Base-by-base conservation (phyloP, 2,329 filamentous ascomycete species). In the Sporothrix brunneoviolacea region DNA sequence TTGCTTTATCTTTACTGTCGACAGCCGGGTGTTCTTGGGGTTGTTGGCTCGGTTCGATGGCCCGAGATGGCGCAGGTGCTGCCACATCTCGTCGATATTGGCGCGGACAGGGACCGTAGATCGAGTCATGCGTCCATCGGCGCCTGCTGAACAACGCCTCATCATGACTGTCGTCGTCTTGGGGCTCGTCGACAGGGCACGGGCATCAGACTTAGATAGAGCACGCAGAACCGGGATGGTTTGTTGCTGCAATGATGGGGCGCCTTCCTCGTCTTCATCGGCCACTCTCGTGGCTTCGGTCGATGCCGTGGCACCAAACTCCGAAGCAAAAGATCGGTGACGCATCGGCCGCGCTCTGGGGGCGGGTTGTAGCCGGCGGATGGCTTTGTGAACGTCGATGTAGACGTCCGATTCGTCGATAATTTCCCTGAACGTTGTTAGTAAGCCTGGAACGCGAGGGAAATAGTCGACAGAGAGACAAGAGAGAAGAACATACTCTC, bases 341-440 rank as follows among this genome's bases (percentile, higher is more conserved):
- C 68, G 64, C 35, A 67, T 65, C 27, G 72, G 77, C 50, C 86
- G 80, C 39, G 82, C 82, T 62, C 88, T 86, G 1, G 91, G 91
- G 2, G 91, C 90, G 1, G 90, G 90, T 18, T 85, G 81, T 61
- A 94, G 79, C 47, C 93, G 87, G 52, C 93, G 83, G 59, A 98
- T 96, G 19, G 93, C 93, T 71, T 97, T 97, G 74, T 97, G 93
- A 2, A 98, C 90, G 66, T 98, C 93, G 57, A 98, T 85, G 62
- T 95, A 98, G 10, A 98, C 93, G 67, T 98, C 93, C 0, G 91
- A 97, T 67, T 98, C 93, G 65, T 98, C 93, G 55, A 98, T 94
- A 57, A 97, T 98, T 76, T 98, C 93, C 73, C 87, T 91, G 52
- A 32, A 3, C 10, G 12, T 18, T 24, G 39, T 44, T 15, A 41